Base-by-base conservation (phyloP, 2,329 filamentous ascomycete genomes). In the Massarina eburnea region DNA sequence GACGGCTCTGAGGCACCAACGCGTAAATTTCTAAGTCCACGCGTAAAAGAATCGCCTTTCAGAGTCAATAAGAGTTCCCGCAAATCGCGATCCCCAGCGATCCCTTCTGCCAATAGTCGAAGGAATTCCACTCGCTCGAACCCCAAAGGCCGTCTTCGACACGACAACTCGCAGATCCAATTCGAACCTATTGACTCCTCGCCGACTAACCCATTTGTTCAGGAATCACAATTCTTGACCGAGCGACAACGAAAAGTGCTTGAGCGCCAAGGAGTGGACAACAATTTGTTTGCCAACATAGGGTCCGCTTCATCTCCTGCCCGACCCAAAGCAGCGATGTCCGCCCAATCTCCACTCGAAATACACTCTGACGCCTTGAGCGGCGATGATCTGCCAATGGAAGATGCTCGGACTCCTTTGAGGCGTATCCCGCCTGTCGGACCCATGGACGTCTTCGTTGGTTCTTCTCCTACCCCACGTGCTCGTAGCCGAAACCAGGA, bases 121-220 rank as follows among this genome's bases (percentile, higher is more conserved):
- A 62, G 57, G 48, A 40, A 39, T 12, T 46, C 65, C 40, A 43
- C 58, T 12, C 58, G 59, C 35, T 57, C 52, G 21, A 72, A 67
- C 39, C 67, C 69, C 10, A 81, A 78, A 37, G 75, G 79, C 15
- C 81, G 80, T 48, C 74, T 85, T 21, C 82, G 87, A 26, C 90
- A 95, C 57, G 82, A 95, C 51, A 81, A 95, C 67, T 95, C 89
- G 0, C 90, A 95, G 60, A 79, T 95, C 20, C 79, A 88, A 34
- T 94, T 94, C 59, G 82, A 85, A 2, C 73, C 82, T 0, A 85
- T 92, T 37, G 79, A 81, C 22, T 82, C 83, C 10, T 82, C 84
- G 0, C 72, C 78, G 3, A 71, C 76, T 4, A 68, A 72, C 12
- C 71, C 67, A 0, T 64, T 66, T 17, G 55, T 62, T 3, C 62